These are phyloP conservation scores for Trichosporon ovoides DNA, from an alignment of 1,284 basidiomycete genomes.

Conservation along the genomic window DNA sequence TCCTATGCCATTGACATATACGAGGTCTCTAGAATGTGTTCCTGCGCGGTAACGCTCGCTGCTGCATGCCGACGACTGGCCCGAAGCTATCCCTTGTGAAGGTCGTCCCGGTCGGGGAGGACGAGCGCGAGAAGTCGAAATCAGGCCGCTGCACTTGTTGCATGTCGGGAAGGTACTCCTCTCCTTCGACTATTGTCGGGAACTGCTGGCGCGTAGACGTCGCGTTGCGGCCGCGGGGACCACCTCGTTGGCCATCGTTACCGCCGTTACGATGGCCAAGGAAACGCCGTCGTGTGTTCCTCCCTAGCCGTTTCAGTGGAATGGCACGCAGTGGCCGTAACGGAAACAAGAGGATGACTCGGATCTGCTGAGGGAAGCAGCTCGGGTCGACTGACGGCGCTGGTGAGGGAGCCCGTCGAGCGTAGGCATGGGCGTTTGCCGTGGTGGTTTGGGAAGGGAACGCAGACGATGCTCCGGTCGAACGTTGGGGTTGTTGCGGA, in stretches of 20 bases:
- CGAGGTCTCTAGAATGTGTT: constrained; percentile 3
- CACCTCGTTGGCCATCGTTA: neutral
- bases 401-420: neutral
- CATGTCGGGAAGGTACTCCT: constrained; percentile 1
- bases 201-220: neutral
- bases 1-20: too few species aligned
- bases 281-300: neutral
- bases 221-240: neutral
- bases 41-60: neutral
- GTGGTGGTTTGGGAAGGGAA: neutral
- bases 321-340: neutral
- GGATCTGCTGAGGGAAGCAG: neutral
- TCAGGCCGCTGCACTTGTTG: neutral
- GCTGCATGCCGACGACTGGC: neutral
- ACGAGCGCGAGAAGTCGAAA: constrained; percentile 1
- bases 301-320: neutral
- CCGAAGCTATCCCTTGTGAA: constrained; percentile 1
- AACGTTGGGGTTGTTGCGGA: neutral
- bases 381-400: neutral
- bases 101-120: neutral
- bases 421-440: neutral
- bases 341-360: neutral
- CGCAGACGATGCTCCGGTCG: neutral
- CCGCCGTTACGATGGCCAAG: neutral
- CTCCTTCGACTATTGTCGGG: neutral